Conservation (phyloP, 192 early-diverging fungal genomes). For the Podochytrium sp. region DNA sequence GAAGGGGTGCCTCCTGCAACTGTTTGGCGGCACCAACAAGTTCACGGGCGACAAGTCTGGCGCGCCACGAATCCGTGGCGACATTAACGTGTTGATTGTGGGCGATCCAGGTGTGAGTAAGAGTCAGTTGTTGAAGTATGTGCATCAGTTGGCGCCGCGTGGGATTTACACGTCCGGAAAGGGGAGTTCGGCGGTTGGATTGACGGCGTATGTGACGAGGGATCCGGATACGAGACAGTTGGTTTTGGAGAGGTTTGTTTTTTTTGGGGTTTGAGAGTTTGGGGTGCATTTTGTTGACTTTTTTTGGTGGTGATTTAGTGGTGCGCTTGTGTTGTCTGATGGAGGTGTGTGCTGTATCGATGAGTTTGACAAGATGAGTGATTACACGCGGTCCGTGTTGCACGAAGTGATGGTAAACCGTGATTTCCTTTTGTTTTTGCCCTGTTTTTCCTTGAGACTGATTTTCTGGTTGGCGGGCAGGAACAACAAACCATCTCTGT, state of each 20-base stretch:
- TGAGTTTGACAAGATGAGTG: conserved; percentile 99
- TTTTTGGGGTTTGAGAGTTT: not conserved
- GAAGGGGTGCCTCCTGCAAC: conserved; percentile 90
- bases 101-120: conserved; percentile 97
- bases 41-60: conserved; percentile 67
- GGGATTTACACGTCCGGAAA: conserved; percentile 98
- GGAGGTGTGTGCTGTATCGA: conserved; percentile 98
- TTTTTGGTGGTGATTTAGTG: conserved; percentile 50
- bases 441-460: conserved; percentile 13
- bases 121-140: conserved; percentile 88
- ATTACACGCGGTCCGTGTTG: conserved; percentile 87
- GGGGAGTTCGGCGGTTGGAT: conserved; percentile 92
- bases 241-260: conserved; percentile 81
- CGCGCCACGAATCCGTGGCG: conserved; percentile 66
- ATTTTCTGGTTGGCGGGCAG: conserved; percentile 36
- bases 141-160: conserved; percentile 91
- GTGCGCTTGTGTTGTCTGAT: conserved; percentile 93
- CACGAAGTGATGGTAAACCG: conserved; percentile 92
- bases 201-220: conserved; percentile 93
- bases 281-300: not conserved
- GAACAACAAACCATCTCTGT: conserved; percentile 98
- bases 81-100: conserved; percentile 92
- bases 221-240: conserved; percentile 96
- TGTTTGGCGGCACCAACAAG: conserved; percentile 96
- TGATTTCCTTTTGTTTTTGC: conserved; percentile 3